phyloP scores from a whole-genome alignment of 1,139 yeast species.

The Sugiyamaella xylanicola region DNA sequence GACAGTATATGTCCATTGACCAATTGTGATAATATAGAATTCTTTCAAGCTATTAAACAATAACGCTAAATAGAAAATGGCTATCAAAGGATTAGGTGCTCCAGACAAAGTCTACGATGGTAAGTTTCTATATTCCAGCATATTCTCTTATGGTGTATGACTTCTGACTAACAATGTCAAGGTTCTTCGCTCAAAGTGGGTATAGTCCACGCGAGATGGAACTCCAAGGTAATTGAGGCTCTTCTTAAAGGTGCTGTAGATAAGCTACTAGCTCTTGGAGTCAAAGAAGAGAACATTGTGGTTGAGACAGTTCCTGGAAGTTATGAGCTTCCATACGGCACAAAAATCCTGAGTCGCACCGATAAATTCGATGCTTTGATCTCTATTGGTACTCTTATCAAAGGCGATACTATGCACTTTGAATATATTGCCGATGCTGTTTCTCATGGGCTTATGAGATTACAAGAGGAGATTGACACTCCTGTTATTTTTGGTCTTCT shows the following conservation, averaged over 20 bases:
- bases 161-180: constrained; percentile 27
- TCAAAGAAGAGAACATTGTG: constrained; percentile 70
- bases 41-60: too few relatives aligned
- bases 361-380: constrained; percentile 77
- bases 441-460: constrained; percentile 79
- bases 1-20: too few relatives aligned
- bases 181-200: constrained; percentile 71
- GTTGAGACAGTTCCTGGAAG: constrained; percentile 92
- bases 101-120: constrained; percentile 67
- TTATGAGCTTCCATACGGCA: constrained; percentile 86
- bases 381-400: constrained; percentile 91
- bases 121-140: too few relatives aligned
- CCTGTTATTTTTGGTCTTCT: constrained; percentile 93
- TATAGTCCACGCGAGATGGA: constrained; percentile 96
- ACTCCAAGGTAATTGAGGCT: constrained; percentile 70
- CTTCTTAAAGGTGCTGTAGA: constrained; percentile 76
- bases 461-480: constrained; percentile 67
- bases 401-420: constrained; percentile 97
- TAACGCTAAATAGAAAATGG: too few relatives aligned
- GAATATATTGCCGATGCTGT: constrained; percentile 94
- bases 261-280: constrained; percentile 65
- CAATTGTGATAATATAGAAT: too few relatives aligned
- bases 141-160: too few relatives aligned
- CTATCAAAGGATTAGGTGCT: constrained; percentile 65
- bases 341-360: constrained; percentile 56